Evolutionary conservation across 1,284 basidiomycete species (phyloP), one percentile per base, ranked within the genome.

Genomic region (Xerocomus minutiporus): DNA sequence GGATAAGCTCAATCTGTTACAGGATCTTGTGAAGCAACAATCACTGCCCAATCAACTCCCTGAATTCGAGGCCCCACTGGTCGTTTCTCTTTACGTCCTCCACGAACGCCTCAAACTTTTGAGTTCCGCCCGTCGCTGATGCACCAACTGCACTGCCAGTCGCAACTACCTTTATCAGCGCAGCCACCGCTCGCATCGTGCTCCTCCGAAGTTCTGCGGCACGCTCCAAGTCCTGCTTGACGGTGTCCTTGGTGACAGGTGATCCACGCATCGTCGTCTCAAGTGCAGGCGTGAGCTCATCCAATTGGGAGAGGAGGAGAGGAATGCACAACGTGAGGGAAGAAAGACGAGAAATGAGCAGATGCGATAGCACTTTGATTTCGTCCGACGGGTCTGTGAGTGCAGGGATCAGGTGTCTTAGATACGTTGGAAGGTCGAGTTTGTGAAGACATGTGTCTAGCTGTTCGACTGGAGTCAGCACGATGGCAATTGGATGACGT

Each of bases 171-270:
- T 84, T 88, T 71, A 85, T 87, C 52, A 97, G 75, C n/a, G 91
- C 91, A 23, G 86, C 87, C 39, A 93, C 81, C 5, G 93, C 92
- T 34, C 94, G 77, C 59, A 96, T 76, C 9, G 92, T 89, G 63
- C 91, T 92, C 54, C 90, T 76, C 73, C 97, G 93, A 61, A 97
- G 77, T 71, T 97, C 95, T 25, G 88, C 88, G 2, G 93, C 90
- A 32, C 95, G 85, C 73, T 99, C 96, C 46, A 97, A 73, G 62
- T 99, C 96, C 72, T 98, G 96, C 74, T 97, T 97, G 56, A 98
- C 94, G 0, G 93, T 94, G 68, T 95, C 92, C 71, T 94, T 94
- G 53, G 89, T 92, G 44, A 93, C 84, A 9, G 87, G 87, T 8
- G 86, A 81, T 20, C 95, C 95, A 71, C 95, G 94, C 84, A 98